Evolutionary conservation across 306 rosid genomes (phyloP), one percentile per base, ranked within the genome.

Genomic region (Ammopiptanthus mongolicus): DNA sequence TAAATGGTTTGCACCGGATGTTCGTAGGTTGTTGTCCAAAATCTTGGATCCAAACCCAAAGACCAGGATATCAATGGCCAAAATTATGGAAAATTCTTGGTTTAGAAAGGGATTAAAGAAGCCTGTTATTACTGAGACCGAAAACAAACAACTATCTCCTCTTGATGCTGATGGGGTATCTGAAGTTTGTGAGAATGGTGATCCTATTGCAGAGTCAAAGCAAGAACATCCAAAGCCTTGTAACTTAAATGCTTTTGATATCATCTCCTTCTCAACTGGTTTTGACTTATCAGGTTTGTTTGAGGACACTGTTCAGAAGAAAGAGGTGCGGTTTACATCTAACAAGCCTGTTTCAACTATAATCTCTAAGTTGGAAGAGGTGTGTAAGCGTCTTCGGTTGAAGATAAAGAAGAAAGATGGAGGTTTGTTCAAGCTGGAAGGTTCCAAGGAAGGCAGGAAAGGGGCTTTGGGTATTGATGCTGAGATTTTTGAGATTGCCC

Each of bases 281-380:
- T 86, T 96, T 60, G 98, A 96, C 69, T 73, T 96, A 80, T 90
- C 99, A 3, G 94, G 98, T n/a, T 74, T 96, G 79, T 92, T 96
- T 25, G 97, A 84, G 74, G 91, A 85, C 64, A 73, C 81, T 8
- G 86, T 72, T 42, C 66, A 42, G 29, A 89, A 85, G 79, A 92
- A 88, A 71, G 94, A 92, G 85, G 82, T 76, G 66, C 82, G 97
- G 50, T 90, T 96, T 66, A 78, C 88, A 3, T 91, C 99, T 1
- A 75, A 89, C 81, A 88, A 88, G 76, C 78, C 91, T 0, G 90
- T 96, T 10, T 67, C 86, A 1, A 67, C 59, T 36, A 96, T 96
- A 77, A 72, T 96, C 83, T 84, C 93, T 0, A 88, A 86, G 88
- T 85, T 96, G 82, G 96, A 92, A 84, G 98, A 91, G 42, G 75